These are phyloP conservation scores for Hemisphaericaspora lyxosophila DNA, from an alignment of 1,139 yeast genomes.

Conservation along the genomic window DNA sequence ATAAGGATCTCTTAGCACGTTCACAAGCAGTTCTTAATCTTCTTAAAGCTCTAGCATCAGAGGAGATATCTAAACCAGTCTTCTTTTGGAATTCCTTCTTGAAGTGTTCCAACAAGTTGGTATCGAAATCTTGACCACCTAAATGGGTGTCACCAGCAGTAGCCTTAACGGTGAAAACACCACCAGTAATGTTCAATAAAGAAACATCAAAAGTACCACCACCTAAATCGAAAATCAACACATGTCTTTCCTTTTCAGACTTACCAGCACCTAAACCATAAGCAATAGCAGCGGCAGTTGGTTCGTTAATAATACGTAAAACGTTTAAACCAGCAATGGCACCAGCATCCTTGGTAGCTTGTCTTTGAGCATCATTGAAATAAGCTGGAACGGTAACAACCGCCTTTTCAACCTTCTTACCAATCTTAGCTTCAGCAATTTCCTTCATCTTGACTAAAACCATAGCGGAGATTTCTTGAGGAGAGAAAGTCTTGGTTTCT, in stretches of 20 bases:
- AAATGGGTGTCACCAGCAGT: conserved; percentile 99
- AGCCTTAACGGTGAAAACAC: conserved; percentile 99
- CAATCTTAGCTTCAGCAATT: conserved; percentile 94
- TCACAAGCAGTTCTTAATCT: conserved; percentile 99
- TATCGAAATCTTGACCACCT: conserved; percentile 99
- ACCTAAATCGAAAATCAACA: conserved; percentile 93
- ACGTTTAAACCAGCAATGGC: conserved; percentile 96
- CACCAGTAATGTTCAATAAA: conserved; percentile 93
- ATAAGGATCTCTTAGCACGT: conserved; percentile 98
- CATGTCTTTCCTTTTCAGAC: conserved; percentile 83
- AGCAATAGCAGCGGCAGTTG: conserved; percentile 98
- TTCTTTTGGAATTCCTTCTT: conserved; percentile 95
- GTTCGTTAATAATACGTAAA: conserved; percentile 95
- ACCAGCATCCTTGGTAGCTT: conserved; percentile 98
- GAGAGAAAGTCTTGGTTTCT: conserved; percentile 92
- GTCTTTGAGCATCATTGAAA: conserved; percentile 97
- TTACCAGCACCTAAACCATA: conserved; percentile 97
- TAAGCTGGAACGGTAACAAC: conserved; percentile 96
- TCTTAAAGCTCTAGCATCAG: conserved; percentile 94
- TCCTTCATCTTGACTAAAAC: conserved; percentile 97
- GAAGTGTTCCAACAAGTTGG: conserved; percentile 93
- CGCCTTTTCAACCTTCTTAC: conserved; percentile 91
- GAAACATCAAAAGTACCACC: conserved; percentile 99
- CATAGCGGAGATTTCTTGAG: conserved; percentile 97
- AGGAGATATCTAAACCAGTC: conserved; percentile 89